A percentile compares a stretch with the other conserved stretches of the same genome.
phyloP scores from a whole-genome alignment of 768 basidiomycete species.

The Agaricus blazei region DNA sequence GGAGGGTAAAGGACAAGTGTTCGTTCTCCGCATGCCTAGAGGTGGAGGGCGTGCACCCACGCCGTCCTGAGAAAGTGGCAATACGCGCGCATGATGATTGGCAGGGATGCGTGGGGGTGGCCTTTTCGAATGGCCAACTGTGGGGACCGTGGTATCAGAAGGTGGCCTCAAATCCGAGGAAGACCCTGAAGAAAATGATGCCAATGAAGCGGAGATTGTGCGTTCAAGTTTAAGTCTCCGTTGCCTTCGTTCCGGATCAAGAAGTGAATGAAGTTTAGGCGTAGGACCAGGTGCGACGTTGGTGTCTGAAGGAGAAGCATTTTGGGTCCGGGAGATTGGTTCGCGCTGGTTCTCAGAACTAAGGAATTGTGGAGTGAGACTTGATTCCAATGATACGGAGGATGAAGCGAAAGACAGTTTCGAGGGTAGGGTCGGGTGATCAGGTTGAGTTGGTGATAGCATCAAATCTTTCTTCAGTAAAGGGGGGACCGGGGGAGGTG shows the following conservation, averaged over 20 bases:
- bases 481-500: constrained; percentile 15
- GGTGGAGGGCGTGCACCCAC: constrained; percentile 22
- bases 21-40: constrained; percentile 35
- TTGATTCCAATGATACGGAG: background rate
- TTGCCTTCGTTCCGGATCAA: constrained; percentile 5
- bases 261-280: constrained; percentile 9
- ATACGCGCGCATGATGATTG: constrained; percentile 14
- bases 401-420: constrained; percentile 12
- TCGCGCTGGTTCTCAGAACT: background rate
- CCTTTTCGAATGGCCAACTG: background rate
- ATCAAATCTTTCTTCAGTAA: background rate
- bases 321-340: background rate
- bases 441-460: background rate
- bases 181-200: background rate
- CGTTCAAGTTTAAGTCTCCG: constrained; percentile 7
- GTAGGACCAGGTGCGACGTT: constrained; percentile 8
- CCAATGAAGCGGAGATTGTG: constrained; percentile 5
- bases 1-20: constrained; percentile 15
- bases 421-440: background rate
- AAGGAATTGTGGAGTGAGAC: background rate
- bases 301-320: constrained; percentile 9
- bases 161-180: constrained; percentile 3
- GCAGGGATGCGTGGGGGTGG: constrained; percentile 2
- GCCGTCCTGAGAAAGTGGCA: constrained; percentile 2
- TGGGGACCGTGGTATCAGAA: background rate